Conservation (phyloP, 805 yeast species). For the Ogataea haglerorum region DNA sequence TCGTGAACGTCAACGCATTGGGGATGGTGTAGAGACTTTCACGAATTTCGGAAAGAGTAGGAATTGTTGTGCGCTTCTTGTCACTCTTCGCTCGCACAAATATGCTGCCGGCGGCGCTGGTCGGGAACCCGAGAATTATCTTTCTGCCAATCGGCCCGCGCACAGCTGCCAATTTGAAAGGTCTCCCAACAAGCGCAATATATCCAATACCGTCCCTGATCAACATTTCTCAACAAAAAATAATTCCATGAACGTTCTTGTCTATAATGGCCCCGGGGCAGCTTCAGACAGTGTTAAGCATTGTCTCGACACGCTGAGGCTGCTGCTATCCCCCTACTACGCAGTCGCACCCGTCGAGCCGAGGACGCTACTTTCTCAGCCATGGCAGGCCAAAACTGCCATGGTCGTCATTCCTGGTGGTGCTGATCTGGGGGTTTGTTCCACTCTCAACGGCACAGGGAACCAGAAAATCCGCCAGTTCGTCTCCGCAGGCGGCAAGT, state of each 20-base stretch:
- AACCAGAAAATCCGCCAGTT: slow-evolving; percentile 57
- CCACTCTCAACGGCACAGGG: slow-evolving; percentile 66
- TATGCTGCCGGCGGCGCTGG: neutral
- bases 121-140: neutral
- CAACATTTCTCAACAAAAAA: slow-evolving; percentile 2
- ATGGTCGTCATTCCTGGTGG: slow-evolving; percentile 93
- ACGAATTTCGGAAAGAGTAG: slow-evolving; percentile 34
- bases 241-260: slow-evolving; percentile 59
- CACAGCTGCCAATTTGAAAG: neutral
- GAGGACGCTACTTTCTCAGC: slow-evolving; percentile 64
- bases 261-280: slow-evolving; percentile 76
- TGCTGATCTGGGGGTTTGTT: slow-evolving; percentile 86
- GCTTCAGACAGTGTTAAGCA: slow-evolving; percentile 85
- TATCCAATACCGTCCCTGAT: slow-evolving; percentile 2
- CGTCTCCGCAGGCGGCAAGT: slow-evolving; percentile 77
- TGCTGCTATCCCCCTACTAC: slow-evolving; percentile 78
- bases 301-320: slow-evolving; percentile 70
- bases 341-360: slow-evolving; percentile 76
- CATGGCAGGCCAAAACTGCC: slow-evolving; percentile 82
- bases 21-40: slow-evolving; percentile 82
- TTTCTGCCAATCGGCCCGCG: neutral
- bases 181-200: slow-evolving; percentile 3
- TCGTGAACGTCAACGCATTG: slow-evolving; percentile 73
- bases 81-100: slow-evolving; percentile 15
- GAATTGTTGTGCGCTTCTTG: slow-evolving; percentile 25